These are phyloP conservation scores for Pyrus pyrifolia DNA, from an alignment of 306 rosid genomes.

Conservation along the genomic window DNA sequence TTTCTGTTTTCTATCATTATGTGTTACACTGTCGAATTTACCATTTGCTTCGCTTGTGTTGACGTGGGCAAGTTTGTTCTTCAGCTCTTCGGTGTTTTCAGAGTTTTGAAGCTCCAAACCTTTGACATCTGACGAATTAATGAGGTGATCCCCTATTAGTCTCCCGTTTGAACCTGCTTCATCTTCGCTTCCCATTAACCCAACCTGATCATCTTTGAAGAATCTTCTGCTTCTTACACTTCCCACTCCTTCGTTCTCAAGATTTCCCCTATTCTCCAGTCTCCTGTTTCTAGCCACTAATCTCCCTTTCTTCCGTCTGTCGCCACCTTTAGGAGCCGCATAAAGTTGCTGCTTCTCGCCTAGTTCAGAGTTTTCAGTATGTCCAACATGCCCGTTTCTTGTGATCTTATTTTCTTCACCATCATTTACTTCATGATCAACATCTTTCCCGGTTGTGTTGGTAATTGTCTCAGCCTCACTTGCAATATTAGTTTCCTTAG, in stretches of 20 bases:
- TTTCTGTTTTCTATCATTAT: background rate
- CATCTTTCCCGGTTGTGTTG: background rate
- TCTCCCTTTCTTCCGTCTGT: constrained; percentile 44
- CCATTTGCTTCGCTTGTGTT: background rate
- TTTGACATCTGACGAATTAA: background rate
- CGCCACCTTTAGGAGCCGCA: constrained; percentile 16
- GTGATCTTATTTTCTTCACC: constrained; percentile 11
- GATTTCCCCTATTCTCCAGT: constrained; percentile 29
- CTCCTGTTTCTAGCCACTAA: constrained; percentile 21
- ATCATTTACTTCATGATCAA: constrained; percentile 14
- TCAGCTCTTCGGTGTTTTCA: constrained; percentile 15
- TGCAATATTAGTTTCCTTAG: background rate
- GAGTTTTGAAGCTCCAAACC: constrained; percentile 14
- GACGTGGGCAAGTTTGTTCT: background rate
- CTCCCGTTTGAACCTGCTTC: constrained; percentile 7
- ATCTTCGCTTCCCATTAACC: constrained; percentile 6
- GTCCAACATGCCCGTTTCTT: constrained; percentile 10
- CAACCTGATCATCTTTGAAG: constrained; percentile 18
- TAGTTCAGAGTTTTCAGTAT: constrained; percentile 12
- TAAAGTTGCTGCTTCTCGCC: constrained; percentile 8
- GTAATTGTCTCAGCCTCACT: background rate
- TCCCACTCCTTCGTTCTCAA: constrained; percentile 16
- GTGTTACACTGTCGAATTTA: too few species aligned
- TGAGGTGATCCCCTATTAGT: background rate
- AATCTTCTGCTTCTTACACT: constrained; percentile 22